These are phyloP conservation scores for Asterochloris sp. DNA, from an alignment of 139 green algal species.

Conservation along the genomic window DNA sequence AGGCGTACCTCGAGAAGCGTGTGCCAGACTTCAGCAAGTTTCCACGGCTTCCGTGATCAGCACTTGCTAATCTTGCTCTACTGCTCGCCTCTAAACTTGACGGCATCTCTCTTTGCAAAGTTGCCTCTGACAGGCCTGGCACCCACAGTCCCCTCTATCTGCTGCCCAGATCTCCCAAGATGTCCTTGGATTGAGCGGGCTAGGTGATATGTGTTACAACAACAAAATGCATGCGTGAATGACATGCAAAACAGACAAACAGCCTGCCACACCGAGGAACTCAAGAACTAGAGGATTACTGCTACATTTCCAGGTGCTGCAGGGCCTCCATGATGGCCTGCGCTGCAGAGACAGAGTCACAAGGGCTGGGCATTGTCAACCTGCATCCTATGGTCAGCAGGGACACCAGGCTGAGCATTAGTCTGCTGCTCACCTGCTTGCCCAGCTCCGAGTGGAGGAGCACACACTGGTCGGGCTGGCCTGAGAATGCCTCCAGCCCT, in stretches of 20 bases:
- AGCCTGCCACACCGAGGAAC: not conserved
- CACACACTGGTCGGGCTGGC: not conserved
- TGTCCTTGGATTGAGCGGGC: not conserved
- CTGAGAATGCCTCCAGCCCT: not conserved
- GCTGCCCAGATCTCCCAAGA: not conserved
- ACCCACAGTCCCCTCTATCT: not conserved
- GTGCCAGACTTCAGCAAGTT: slow-evolving; percentile 91
- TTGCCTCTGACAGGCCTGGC: not conserved
- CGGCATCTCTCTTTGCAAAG: not conserved
- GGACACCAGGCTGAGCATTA: not conserved
- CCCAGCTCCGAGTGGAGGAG: not conserved
- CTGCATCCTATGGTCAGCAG: not conserved
- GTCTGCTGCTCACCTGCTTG: not conserved
- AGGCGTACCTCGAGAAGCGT: slow-evolving; percentile 85
- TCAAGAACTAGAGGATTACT: not conserved
- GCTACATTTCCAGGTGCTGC: not conserved
- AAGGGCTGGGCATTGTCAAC: not conserved
- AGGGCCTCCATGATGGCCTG: not conserved
- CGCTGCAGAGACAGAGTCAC: not conserved
- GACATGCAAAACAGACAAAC: too few species aligned
- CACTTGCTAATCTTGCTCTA: too few species aligned
- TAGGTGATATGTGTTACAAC: not conserved
- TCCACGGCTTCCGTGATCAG: slow-evolving; percentile 69
- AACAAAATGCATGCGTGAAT: not conserved
- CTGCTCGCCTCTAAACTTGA: too few species aligned